Evolutionary conservation across 1,284 basidiomycete species (phyloP).

Genomic region (Leccinum glutinopallens): DNA sequence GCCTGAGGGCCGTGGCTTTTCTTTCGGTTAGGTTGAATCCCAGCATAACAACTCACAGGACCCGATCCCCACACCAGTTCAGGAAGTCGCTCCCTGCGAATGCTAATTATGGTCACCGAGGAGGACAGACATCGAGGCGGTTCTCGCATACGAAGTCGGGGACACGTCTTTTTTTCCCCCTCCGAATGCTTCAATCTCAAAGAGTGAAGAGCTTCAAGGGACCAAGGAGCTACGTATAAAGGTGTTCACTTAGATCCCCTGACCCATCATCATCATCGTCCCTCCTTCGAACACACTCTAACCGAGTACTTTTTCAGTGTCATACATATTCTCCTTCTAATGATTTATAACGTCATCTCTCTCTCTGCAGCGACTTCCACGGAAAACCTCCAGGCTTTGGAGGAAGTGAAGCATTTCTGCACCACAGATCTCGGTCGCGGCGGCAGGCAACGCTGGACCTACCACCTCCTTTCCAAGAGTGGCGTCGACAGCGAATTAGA

Average conservation of each 20-base stretch:
- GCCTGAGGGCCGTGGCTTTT: conserved; percentile 27
- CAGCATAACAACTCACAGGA: conserved; percentile 26
- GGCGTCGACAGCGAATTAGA: conserved; percentile 49
- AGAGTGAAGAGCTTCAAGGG: conserved; percentile 8
- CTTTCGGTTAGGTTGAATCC: conserved; percentile 29
- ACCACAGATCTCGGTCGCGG: conserved; percentile 60
- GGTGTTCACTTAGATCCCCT: conserved; percentile 14
- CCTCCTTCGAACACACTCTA: conserved; percentile 15
- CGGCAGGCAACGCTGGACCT: conserved; percentile 56
- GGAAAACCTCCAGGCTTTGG: conserved; percentile 51
- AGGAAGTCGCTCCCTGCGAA: conserved; percentile 22
- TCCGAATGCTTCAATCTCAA: conserved; percentile 24
- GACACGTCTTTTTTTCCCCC: neutral
- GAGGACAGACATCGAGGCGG: conserved; percentile 23
- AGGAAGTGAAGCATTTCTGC: conserved; percentile 53
- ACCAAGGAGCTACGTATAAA: conserved; percentile 25
- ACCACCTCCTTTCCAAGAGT: conserved; percentile 51
- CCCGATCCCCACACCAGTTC: conserved; percentile 19
- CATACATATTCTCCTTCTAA: conserved; percentile 21
- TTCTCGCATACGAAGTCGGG: conserved; percentile 23
- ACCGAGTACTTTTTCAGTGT: conserved; percentile 9
- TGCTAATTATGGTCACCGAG: conserved; percentile 32
- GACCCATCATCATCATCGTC: conserved; percentile 22
- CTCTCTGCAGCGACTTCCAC: conserved; percentile 47
- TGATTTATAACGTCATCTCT: conserved; percentile 41